Conservation (phyloP, 331 rosid genomes). For the Dryas integrifolia region DNA sequence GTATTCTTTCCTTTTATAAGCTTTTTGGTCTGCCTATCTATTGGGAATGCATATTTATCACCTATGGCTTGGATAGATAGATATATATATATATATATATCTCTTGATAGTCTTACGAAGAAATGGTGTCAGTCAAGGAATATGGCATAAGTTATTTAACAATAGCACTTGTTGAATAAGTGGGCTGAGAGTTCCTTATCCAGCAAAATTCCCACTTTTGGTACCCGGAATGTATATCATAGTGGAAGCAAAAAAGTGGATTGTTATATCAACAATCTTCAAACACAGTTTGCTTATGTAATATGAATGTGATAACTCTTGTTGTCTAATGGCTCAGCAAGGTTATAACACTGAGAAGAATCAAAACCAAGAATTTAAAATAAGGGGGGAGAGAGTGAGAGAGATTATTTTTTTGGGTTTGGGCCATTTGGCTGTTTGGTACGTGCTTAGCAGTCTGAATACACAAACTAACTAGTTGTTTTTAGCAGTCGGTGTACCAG, state of each 20-base stretch:
- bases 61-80: not conserved
- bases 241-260: not conserved
- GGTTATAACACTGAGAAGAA: not conserved
- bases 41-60: not conserved
- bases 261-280: not conserved
- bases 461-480: constrained; percentile 14
- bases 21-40: not conserved
- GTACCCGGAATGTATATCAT: not conserved
- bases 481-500: constrained; percentile 85
- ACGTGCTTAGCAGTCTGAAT: not conserved
- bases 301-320: not conserved
- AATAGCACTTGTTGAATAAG: not conserved
- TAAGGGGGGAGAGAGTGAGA: not conserved
- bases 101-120: not conserved
- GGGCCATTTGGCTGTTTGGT: not conserved
- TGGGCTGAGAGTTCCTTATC: constrained; percentile 2
- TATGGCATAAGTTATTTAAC: not conserved
- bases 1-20: not conserved
- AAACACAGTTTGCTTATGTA: not conserved
- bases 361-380: not conserved
- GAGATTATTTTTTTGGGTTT: not conserved
- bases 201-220: not conserved
- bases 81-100: not conserved
- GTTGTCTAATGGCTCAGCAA: not conserved
- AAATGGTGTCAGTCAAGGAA: not conserved